Evolutionary conservation across 768 basidiomycete genomes (phyloP).

Genomic region (Suillus sp.): DNA sequence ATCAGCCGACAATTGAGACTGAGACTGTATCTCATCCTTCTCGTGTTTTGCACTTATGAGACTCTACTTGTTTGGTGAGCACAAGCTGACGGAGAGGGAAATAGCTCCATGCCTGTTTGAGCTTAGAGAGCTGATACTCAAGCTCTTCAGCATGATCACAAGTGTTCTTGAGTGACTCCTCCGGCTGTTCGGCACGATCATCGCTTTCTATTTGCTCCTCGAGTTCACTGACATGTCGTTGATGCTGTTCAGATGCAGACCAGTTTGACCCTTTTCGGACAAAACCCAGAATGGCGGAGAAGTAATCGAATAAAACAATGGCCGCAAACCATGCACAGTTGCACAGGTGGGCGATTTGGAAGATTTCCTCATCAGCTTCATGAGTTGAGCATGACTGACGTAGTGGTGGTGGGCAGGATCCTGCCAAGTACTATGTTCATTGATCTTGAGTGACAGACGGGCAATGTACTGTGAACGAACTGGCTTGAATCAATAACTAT

Average conservation of each 20-base stretch:
- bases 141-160: conserved; percentile 83
- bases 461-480: no score
- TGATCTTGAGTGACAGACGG: no score
- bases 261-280: no score
- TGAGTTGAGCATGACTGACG: no score
- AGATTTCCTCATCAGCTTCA: no score
- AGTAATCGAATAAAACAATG: no score
- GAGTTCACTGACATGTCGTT: conserved; percentile 65
- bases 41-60: conserved; percentile 61
- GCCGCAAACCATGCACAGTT: no score
- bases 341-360: no score
- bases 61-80: conserved; percentile 41
- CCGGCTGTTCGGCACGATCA: conserved; percentile 75
- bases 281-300: no score
- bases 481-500: no score
- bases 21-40: conserved; percentile 54
- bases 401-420: no score
- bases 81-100: background rate
- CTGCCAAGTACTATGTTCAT: no score
- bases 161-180: conserved; percentile 71
- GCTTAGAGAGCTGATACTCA: conserved; percentile 77
- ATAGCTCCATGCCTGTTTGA: conserved; percentile 62
- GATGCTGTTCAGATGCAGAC: conserved; percentile 53
- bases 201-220: conserved; percentile 84
- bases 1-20: conserved; percentile 43